Evolutionary conservation across 1,284 basidiomycete genomes (phyloP), one percentile per base, ranked within the genome.

Genomic region (Papiliotrema nemorosa): DNA sequence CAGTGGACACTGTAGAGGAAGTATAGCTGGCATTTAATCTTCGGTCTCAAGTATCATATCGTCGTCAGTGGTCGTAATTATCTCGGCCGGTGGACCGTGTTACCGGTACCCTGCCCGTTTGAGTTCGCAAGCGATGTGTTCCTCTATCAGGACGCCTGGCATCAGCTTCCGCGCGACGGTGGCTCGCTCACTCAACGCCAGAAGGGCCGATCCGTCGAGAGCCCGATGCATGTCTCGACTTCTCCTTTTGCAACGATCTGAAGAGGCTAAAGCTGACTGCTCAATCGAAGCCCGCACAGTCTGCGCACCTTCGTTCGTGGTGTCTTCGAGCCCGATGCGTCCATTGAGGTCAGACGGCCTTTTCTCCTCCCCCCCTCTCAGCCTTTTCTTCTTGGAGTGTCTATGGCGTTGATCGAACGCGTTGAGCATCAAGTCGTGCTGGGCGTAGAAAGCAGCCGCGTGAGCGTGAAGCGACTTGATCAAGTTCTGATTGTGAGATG

Each of bases 201-300:
- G 50, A 27, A 72, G 52, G 10, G 62, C 68, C 13, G 54, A 45
- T 2, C 63, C 66, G 39, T 69, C 64, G 13, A 70, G 47, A 9
- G 62, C 60, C 5, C 47, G 50, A 25, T 50, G 53, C 68, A 72
- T 69, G 47, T 70, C 64, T 22, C 61, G 52, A 29, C 51, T 44
- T 31, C 62, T 64, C 41, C 38, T 39, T 12, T 22, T 61, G 57
- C 34, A 41, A 49, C n/a, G 54, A 49, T 36, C 35, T 31, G 29
- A 7, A 31, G 29, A 7, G 29, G 29, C 9, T 31, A 31, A 7
- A 14, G 7, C 29, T 14, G 7, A 14, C 29, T 31, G 7, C 29
- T 31, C 29, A n/a, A n/a, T n/a, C n/a, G n/a, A n/a, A n/a, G n/a
- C n/a, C n/a, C n/a, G n/a, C n/a, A n/a, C n/a, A n/a, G n/a, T n/a